Base-by-base conservation (phyloP, 768 basidiomycete species). In the Suillus lakei region DNA sequence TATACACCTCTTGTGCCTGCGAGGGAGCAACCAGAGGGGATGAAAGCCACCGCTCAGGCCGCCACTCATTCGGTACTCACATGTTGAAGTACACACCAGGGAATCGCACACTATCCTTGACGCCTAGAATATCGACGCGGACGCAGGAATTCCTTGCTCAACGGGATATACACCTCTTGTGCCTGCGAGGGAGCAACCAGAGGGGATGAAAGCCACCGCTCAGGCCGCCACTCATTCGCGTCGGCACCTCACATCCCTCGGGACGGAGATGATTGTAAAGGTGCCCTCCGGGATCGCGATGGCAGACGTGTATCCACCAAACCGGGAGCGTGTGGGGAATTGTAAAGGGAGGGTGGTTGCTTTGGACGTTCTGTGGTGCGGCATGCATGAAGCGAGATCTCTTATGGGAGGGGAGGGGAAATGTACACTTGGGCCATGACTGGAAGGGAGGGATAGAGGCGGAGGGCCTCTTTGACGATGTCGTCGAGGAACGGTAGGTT, bases 11-110 rank as follows among this genome's bases (percentile, higher is more conserved):
- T 18, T 26, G 38, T 59, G 5, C 16, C 9, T 78, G 71, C 7
- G 61, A 60, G 5, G 84, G 66, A n/a, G 71, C 50, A 6, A 77
- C 68, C 7, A 21, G 30, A 21, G 81, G 82, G 15, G 82, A 76
- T 5, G 74, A 66, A 4, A 84, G 73, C 84, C 84, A 85, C 30
- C 85, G 72, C 66, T 85, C 82, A 5, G 84, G 84, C 66, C 82
- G 83, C 83, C 83, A 85, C 63, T 84, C 81, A 36, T 69, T 64
- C 1, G 82, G n/a, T n/a, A n/a, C n/a, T n/a, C n/a, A n/a, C n/a
- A n/a, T n/a, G n/a, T n/a, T n/a, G n/a, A n/a, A n/a, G n/a, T n/a
- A n/a, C n/a, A n/a, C n/a, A n/a, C n/a, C n/a, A n/a, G n/a, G n/a
- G n/a, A n/a, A n/a, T n/a, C n/a, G n/a, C n/a, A n/a, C n/a, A n/a